These are phyloP conservation scores for Aspergillus oerlinghausenensis DNA, from an alignment of 2,329 filamentous ascomycete species.

Conservation along the genomic window DNA sequence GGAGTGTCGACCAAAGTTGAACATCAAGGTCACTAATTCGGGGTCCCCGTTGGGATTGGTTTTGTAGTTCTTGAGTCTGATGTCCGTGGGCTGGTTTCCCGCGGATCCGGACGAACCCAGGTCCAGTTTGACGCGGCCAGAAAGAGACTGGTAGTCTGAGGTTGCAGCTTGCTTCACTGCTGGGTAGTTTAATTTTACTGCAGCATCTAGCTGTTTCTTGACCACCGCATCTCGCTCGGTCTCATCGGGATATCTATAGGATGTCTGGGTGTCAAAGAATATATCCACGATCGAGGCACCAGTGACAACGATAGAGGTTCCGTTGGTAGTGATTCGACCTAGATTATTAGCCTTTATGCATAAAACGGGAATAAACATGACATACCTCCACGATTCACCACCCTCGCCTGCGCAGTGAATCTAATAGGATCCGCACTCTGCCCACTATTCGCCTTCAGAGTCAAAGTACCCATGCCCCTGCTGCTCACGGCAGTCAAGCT, in stretches of 20 bases:
- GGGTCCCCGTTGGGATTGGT: conserved; percentile 1
- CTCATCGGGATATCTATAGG: not conserved
- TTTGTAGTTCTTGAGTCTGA: conserved; percentile 1
- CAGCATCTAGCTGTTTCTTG: not conserved
- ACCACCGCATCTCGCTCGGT: not conserved
- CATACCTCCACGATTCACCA: not conserved
- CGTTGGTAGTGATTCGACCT: not conserved
- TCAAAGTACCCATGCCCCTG: not conserved
- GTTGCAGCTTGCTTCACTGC: not conserved
- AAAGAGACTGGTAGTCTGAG: conserved; percentile 1
- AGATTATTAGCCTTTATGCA: not conserved
- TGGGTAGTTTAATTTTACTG: not conserved
- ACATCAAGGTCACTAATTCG: conserved; percentile 46
- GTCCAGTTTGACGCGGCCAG: conserved; percentile 2
- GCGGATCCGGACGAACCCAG: conserved; percentile 1
- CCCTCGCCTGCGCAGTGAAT: not conserved
- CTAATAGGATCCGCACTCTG: not conserved
- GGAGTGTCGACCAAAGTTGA: conserved; percentile 49
- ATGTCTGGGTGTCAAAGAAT: conserved; percentile 8
- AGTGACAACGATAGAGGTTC: not conserved
- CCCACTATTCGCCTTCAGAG: not conserved
- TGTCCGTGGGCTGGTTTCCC: conserved; percentile 1
- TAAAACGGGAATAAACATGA: fast-evolving
- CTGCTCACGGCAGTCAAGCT: not conserved
- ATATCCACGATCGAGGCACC: not conserved